Base-by-base conservation (phyloP, 352 stramenopile genomes). In the Saprolegnia parasitica region DNA sequence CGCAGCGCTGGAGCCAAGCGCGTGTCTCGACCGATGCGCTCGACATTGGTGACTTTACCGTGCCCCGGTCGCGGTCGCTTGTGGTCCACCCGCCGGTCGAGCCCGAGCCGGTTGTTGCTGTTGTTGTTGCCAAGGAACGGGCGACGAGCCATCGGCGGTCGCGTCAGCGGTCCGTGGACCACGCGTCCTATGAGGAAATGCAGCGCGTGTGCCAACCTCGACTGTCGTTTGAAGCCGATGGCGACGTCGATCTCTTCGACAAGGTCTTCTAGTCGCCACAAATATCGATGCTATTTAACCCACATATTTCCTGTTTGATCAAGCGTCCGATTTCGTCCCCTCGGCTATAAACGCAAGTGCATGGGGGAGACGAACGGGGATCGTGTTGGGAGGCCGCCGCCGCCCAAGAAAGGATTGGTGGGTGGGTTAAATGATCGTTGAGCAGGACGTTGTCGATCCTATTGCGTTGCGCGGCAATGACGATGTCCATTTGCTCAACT, bases 181-280 rank as follows among this genome's bases (percentile, higher is more conserved):
- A 9, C 20, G 52, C 35, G 24, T 60, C 52, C 3, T 60, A 13
- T 40, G 35, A 42, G n/a, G 52, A 60, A 9, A 60, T 60, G 52
- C 24, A 60, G 52, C 52, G 52, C 35, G 52, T 60, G 24, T 60
- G 52, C 11, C 52, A 60, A 24, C 52, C 52, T 20, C 52, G 52
- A 21, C 52, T 60, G 24, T 60, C 52, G 11, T 60, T 60, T 60
- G 52, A 60, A 24, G 52, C 52, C 13, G 52, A 60, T 9, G 24
- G 52, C 13, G 52, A 70, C 39, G 23, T 70, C 23, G 63, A 70
- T 61, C n/a, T 70, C 9, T 52, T 70, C 20, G 37, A 70, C 47
- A 70, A 70, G 26, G 21, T 70, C 11, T 70, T 70, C 61, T 70
- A 61, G 29, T 35, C 29, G 29, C 29, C 2, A 58, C n/a, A 55